These are phyloP conservation scores for Cercospora canescens DNA, from an alignment of 2,329 filamentous ascomycete species.

Conservation along the genomic window DNA sequence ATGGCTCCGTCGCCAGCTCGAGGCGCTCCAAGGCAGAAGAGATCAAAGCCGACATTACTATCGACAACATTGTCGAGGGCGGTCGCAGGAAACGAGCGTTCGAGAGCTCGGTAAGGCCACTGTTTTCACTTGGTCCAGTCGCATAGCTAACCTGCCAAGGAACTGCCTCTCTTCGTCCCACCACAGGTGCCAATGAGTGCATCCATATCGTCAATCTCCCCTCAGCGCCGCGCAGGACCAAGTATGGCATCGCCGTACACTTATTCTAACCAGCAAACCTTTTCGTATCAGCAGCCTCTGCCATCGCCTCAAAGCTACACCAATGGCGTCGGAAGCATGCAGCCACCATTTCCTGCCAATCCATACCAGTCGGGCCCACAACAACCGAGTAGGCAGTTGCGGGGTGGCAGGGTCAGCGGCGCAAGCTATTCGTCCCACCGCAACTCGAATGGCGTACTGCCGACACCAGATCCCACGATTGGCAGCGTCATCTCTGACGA, in stretches of 20 bases:
- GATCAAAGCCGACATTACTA: slow-evolving; percentile 93
- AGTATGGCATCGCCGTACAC: slow-evolving; percentile 73
- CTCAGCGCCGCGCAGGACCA: slow-evolving; percentile 76
- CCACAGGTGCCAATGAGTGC: slow-evolving; percentile 89
- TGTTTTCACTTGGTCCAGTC: not conserved
- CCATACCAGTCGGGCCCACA: slow-evolving; percentile 26
- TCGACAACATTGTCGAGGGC: slow-evolving; percentile 97
- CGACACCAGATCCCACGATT: slow-evolving; percentile 95
- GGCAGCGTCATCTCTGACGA: slow-evolving; percentile 97
- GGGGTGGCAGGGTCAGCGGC: slow-evolving; percentile 55
- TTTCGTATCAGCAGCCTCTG: slow-evolving; percentile 72
- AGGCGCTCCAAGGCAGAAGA: slow-evolving; percentile 79
- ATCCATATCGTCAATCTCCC: slow-evolving; percentile 97
- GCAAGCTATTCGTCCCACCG: slow-evolving; percentile 41
- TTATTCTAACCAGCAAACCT: slow-evolving; percentile 74
- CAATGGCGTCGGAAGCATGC: slow-evolving; percentile 20
- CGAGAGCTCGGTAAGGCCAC: slow-evolving; percentile 86
- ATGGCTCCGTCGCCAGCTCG: slow-evolving; percentile 69
- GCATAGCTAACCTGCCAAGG: slow-evolving; percentile 55
- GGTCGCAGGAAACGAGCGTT: slow-evolving; percentile 89
- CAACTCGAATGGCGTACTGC: slow-evolving; percentile 63
- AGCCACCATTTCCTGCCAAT: slow-evolving; percentile 26
- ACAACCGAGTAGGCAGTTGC: slow-evolving; percentile 52
- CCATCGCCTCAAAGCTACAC: slow-evolving; percentile 80
- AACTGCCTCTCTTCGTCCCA: slow-evolving; percentile 91